Conservation (phyloP, 768 basidiomycete genomes). For the Lyophyllum semitale region DNA sequence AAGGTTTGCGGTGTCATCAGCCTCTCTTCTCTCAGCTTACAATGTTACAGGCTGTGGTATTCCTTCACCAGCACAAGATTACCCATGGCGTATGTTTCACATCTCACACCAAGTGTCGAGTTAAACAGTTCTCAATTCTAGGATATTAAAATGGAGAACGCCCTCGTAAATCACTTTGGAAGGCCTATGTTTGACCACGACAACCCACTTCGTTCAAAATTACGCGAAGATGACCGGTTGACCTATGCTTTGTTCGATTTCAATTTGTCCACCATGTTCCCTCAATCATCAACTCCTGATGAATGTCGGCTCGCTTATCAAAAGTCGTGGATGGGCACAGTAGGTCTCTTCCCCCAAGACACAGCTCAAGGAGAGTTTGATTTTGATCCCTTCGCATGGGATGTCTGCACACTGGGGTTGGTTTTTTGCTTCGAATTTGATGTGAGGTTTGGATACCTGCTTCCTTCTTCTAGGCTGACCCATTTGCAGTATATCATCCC, state of each 20-base stretch:
- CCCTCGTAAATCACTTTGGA: constrained; percentile 19
- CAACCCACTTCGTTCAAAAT: not conserved
- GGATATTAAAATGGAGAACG: constrained; percentile 17
- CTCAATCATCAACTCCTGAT: constrained; percentile 6
- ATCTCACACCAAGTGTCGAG: not conserved
- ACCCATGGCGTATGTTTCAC: constrained; percentile 19
- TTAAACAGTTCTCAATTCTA: not conserved
- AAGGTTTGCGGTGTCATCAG: constrained; percentile 9
- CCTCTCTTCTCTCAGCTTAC: too few species aligned
- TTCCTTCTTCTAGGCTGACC: too few species aligned
- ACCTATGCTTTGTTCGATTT: constrained; percentile 25
- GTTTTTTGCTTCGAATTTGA: constrained; percentile 2
- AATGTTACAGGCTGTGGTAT: constrained; percentile 22
- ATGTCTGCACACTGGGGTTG: constrained; percentile 21
- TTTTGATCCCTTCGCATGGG: constrained; percentile 27
- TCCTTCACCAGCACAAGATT: constrained; percentile 20
- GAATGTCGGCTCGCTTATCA: constrained; percentile 13
- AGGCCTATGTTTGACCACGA: not conserved
- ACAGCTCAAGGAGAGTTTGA: constrained; percentile 23
- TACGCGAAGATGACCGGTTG: constrained; percentile 13
- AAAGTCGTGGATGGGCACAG: not conserved
- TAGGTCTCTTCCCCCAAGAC: constrained; percentile 8
- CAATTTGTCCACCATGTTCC: constrained; percentile 20
- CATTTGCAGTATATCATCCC: constrained; percentile 16
- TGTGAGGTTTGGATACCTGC: too few species aligned